Evolutionary conservation across 331 rosid genomes (phyloP), one percentile per base, ranked within the genome.

Genomic region (Arachis monticola): DNA sequence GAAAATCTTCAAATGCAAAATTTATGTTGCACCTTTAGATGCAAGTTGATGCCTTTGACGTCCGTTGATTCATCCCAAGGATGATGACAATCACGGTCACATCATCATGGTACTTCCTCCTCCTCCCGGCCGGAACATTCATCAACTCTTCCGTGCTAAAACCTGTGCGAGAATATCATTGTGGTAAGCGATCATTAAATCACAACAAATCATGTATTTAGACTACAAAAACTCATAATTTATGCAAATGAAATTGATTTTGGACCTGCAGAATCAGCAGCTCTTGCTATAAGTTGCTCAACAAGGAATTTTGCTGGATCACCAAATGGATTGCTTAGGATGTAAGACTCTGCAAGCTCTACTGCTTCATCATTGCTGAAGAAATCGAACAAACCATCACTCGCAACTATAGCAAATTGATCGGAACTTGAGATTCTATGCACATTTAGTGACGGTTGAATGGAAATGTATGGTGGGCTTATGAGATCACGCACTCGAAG

Each of bases 301-400:
- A 95, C 78, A 35, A 95, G 87, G 84, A 85, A 92, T 87, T 95
- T 95, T 2, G 99, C 96, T 6, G 99, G 97, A 83, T 95, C 99
- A 67, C 98, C 96, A 2, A 56, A 63, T 44, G 98, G 96, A 68
- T 89, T 85, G 74, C 83, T 78, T 70, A 66, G 75, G 78, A 95
- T 92, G 73, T 86, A 92, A 68, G 91, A 92, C 76, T 84, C 89
- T 56, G 88, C 99, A 60, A 89, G 87, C 88, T 84, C 73, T 17
- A 95, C 88, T 14, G 90, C 94, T 84, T 95, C 99, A 1, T 90
- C 90, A 51, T 95, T 95, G 79, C 90, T 91, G 81, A 90, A 90
- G 87, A 92, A 95, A 91, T 95, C 99, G 67, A 95, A 95, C 79
- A 95, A 83, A 69, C 99, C 99, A 78, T 95, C 99, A 83, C 99